Percentiles rank a stretch among this genome's conserved stretches.
phyloP scores from a whole-genome alignment of 352 stramenopile species.

The Globisporangium camurandrum region DNA sequence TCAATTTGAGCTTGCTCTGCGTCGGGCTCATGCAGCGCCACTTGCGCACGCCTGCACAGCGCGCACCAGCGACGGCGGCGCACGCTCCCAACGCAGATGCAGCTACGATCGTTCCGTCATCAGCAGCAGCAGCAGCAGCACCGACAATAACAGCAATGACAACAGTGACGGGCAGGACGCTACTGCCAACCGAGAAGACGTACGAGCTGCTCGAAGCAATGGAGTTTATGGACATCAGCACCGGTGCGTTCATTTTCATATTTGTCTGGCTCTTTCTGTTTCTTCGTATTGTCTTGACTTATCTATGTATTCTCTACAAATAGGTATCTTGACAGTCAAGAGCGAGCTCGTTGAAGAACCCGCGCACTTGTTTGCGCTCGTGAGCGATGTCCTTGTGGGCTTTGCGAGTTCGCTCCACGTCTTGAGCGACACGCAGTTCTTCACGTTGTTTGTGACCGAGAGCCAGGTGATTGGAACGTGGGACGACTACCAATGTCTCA shows the following conservation, averaged over 20 bases:
- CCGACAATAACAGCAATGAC: slow-evolving; percentile 1
- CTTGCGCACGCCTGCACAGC: slow-evolving; percentile 40
- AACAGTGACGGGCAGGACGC: slow-evolving; percentile 7
- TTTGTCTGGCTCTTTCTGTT: background rate
- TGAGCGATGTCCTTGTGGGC: slow-evolving; percentile 48
- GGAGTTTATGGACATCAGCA: slow-evolving; percentile 87
- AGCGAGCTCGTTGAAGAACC: slow-evolving; percentile 70
- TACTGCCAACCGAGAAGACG: slow-evolving; percentile 38
- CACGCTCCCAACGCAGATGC: background rate
- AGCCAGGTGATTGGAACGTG: slow-evolving; percentile 76
- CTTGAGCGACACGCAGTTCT: slow-evolving; percentile 57
- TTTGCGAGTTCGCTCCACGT: slow-evolving; percentile 62
- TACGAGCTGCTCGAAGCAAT: slow-evolving; percentile 84
- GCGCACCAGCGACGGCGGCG: slow-evolving; percentile 1
- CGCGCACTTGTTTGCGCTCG: slow-evolving; percentile 53
- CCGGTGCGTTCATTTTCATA: slow-evolving; percentile 17
- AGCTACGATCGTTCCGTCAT: slow-evolving; percentile 2
- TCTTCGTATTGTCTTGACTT: slow-evolving; percentile 1
- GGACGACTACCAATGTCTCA: slow-evolving; percentile 74
- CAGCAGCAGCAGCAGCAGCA: slow-evolving; percentile 1
- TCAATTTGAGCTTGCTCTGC: slow-evolving; percentile 80
- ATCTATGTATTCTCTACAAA: background rate
- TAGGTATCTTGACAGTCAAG: slow-evolving; percentile 79
- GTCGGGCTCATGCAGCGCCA: slow-evolving; percentile 80
- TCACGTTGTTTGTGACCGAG: slow-evolving; percentile 64